Conservation (phyloP, 768 basidiomycete species). For the Termitomyces sp. region DNA sequence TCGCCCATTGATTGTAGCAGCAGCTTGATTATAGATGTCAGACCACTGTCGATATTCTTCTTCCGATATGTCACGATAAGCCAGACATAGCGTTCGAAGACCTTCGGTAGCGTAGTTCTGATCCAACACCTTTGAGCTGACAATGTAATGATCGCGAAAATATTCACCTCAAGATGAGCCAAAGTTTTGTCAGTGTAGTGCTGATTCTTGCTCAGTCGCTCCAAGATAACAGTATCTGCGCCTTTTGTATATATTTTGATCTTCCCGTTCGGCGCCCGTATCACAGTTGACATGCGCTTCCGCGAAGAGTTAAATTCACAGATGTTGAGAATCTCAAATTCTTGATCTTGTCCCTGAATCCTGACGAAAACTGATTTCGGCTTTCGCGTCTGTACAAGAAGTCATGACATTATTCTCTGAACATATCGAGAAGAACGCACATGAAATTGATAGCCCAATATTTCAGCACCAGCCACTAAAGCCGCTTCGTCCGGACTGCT, state of each 20-base stretch:
- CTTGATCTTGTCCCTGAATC: conserved; percentile 63
- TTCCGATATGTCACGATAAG: conserved; percentile 88
- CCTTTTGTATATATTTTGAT: conserved; percentile 97
- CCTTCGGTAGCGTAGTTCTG: conserved; percentile 98
- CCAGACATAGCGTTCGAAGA: conserved; percentile 92
- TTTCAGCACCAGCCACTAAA: conserved; percentile 88
- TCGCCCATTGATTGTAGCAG: conserved; percentile 92
- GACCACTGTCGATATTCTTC: conserved; percentile 91
- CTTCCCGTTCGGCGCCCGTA: conserved; percentile 82
- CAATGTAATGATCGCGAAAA: background rate
- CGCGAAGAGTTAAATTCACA: conserved; percentile 99
- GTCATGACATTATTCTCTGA: background rate
- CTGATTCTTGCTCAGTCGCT: conserved; percentile 85
- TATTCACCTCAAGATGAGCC: conserved; percentile 80
- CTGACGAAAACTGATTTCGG: conserved; percentile 94
- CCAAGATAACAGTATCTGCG: conserved; percentile 96
- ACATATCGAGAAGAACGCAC: conserved; percentile 42
- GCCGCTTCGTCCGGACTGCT: conserved; percentile 98
- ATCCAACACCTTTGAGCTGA: conserved; percentile 4
- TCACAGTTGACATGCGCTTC: conserved; percentile 96
- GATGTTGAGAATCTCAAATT: conserved; percentile 92
- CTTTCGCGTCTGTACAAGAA: conserved; percentile 70
- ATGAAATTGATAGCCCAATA: conserved; percentile 90
- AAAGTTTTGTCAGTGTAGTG: conserved; percentile 83
- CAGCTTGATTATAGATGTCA: conserved; percentile 85